Evolutionary conservation across 306 rosid genomes (phyloP).

Genomic region (Prosopis cineraria): DNA sequence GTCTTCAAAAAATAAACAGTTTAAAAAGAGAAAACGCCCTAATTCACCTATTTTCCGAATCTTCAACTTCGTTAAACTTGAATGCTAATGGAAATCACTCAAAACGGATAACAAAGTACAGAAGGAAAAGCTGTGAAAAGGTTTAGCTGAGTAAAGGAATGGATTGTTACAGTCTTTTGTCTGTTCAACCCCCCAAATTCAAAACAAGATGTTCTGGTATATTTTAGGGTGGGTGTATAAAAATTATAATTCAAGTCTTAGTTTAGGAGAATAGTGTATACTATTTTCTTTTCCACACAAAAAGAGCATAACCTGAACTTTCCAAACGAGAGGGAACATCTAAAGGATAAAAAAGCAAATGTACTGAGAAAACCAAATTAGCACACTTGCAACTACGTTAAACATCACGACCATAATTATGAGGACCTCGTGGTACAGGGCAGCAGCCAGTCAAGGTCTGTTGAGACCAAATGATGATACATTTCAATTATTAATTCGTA

Average conservation of each 20-base stretch:
- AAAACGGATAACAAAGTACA: no score
- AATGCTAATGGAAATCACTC: no score
- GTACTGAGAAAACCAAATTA: slow-evolving; percentile 63
- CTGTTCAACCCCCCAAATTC: background rate
- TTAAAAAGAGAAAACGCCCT: no score
- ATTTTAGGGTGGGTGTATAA: background rate
- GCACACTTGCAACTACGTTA: slow-evolving; percentile 86
- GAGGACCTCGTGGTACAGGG: slow-evolving; percentile 75
- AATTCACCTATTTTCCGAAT: no score
- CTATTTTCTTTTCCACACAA: background rate
- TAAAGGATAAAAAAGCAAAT: slow-evolving; percentile 2
- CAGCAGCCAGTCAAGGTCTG: slow-evolving; percentile 72
- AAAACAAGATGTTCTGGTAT: background rate
- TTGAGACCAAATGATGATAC: slow-evolving; percentile 71
- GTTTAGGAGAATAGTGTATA: background rate
- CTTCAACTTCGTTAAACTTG: no score
- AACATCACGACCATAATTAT: slow-evolving; percentile 58
- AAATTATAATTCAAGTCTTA: background rate
- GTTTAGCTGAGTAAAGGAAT: no score
- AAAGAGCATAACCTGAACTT: slow-evolving; percentile 18
- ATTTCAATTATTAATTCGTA: slow-evolving; percentile 52
- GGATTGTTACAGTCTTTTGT: no score
- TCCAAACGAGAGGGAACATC: slow-evolving; percentile 34
- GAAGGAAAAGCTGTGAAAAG: no score
- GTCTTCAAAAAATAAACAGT: no score